These are phyloP conservation scores for Gossypium turneri DNA, from an alignment of 345 rosid genomes.

Conservation along the genomic window DNA sequence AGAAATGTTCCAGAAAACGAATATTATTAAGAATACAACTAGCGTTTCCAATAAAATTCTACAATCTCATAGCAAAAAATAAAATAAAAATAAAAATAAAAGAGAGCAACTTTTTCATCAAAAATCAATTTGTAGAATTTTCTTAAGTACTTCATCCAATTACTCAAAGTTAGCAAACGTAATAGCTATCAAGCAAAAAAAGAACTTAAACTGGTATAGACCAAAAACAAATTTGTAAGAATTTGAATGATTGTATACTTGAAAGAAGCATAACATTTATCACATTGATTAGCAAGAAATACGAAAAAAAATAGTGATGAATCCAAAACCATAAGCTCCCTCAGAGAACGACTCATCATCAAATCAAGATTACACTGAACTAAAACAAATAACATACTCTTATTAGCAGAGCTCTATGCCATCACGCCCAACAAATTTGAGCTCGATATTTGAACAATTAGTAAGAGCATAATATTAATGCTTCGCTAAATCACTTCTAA, in stretches of 20 bases:
- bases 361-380: neutral
- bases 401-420: neutral
- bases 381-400: neutral
- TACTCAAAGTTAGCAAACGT: neutral
- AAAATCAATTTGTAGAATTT: neutral
- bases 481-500: neutral
- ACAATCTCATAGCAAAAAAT: neutral
- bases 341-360: neutral
- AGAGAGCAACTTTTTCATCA: neutral
- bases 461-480: neutral
- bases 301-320: neutral
- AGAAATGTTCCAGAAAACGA: constrained; percentile 51
- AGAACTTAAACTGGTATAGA: neutral
- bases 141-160: neutral
- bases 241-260: neutral
- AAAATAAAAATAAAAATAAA: neutral
- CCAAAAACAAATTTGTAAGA: neutral
- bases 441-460: neutral
- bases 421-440: neutral
- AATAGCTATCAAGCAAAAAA: neutral
- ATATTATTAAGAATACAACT: neutral
- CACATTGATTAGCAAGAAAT: neutral
- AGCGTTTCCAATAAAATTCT: neutral
- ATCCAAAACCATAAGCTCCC: neutral
- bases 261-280: neutral